Conservation (phyloP, 2,329 filamentous ascomycete genomes). For the Magnaporthiopsis poae region DNA sequence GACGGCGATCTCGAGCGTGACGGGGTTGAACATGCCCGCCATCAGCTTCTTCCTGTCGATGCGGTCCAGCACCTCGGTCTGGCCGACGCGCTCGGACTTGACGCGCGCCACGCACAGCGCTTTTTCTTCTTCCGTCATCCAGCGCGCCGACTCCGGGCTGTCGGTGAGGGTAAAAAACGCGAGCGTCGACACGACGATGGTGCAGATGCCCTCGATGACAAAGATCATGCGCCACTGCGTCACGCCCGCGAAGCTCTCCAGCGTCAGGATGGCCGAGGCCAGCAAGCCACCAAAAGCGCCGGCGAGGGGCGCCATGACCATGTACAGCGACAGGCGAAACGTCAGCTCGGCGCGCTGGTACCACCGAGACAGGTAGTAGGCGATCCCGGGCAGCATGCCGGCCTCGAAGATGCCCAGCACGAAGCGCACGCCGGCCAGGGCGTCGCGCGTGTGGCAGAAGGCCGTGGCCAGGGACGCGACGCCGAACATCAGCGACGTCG, state of each 20-base stretch:
- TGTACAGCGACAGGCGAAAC: conserved; percentile 51
- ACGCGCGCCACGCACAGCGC: conserved; percentile 44
- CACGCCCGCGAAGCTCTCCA: conserved; percentile 41
- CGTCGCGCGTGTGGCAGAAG: conserved; percentile 44
- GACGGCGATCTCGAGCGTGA: conserved; percentile 16
- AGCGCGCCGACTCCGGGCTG: conserved; percentile 39
- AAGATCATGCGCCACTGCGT: conserved; percentile 55
- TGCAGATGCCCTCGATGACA: conserved; percentile 55
- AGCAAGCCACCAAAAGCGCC: conserved; percentile 13
- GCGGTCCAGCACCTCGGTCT: conserved; percentile 36
- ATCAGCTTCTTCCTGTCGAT: conserved; percentile 43
- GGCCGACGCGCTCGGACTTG: conserved; percentile 38
- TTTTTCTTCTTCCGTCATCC: conserved; percentile 48
- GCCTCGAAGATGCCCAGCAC: conserved; percentile 61
- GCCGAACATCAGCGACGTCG: conserved; percentile 53
- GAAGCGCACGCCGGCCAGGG: conserved; percentile 52
- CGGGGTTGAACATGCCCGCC: conserved; percentile 20
- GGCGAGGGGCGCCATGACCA: conserved; percentile 43
- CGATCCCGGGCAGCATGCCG: conserved; percentile 64
- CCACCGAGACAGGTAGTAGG: conserved; percentile 64
- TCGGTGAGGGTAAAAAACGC: conserved; percentile 47
- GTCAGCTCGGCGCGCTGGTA: conserved; percentile 50
- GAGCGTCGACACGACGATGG: conserved; percentile 41
- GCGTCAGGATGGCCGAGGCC: conserved; percentile 26
- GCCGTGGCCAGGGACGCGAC: conserved; percentile 54